Percentiles rank a stretch among this genome's conserved stretches.
Conservation (phyloP, 2,329 filamentous ascomycete genomes). For the Pseudogymnoascus destructans region DNA sequence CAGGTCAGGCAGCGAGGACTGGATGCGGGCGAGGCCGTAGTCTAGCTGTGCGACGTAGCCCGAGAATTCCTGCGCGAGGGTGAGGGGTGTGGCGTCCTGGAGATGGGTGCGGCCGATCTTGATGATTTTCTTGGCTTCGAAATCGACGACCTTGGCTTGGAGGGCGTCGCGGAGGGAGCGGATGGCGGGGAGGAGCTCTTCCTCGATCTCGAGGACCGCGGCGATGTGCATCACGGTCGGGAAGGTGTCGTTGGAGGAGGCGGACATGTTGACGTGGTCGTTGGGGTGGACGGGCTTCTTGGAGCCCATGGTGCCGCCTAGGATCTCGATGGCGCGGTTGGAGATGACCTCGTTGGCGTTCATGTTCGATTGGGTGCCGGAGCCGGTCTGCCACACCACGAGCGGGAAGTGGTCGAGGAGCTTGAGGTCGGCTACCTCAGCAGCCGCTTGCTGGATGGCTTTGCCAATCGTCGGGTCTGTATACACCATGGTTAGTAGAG, state of each 20-base stretch:
- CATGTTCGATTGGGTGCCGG: conserved; percentile 96
- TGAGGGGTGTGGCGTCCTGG: conserved; percentile 92
- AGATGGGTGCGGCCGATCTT: conserved; percentile 98
- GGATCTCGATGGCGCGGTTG: conserved; percentile 95
- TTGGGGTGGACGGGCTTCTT: conserved; percentile 99
- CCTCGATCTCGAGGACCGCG: conserved; percentile 84
- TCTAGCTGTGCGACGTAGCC: conserved; percentile 94
- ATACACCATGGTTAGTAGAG: conserved; percentile 10
- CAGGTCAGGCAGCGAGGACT: conserved; percentile 71
- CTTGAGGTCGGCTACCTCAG: conserved; percentile 87
- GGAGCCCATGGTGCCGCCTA: conserved; percentile 83
- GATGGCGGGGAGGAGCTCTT: conserved; percentile 70
- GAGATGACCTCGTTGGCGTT: conserved; percentile 99
- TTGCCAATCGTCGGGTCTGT: conserved; percentile 76
- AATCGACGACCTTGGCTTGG: conserved; percentile 78
- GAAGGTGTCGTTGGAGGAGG: conserved; percentile 98
- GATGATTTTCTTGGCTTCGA: conserved; percentile 78
- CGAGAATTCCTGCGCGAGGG: conserved; percentile 92
- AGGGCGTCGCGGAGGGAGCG: conserved; percentile 71
- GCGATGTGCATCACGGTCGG: conserved; percentile 99
- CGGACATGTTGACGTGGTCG: conserved; percentile 98
- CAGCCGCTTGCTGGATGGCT: conserved; percentile 88
- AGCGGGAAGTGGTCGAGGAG: conserved; percentile 95
- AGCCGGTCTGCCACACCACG: conserved; percentile 98
- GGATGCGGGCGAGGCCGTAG: conserved; percentile 74